Base-by-base conservation (phyloP, 768 basidiomycete genomes). In the Macrolepiota fuliginosa region DNA sequence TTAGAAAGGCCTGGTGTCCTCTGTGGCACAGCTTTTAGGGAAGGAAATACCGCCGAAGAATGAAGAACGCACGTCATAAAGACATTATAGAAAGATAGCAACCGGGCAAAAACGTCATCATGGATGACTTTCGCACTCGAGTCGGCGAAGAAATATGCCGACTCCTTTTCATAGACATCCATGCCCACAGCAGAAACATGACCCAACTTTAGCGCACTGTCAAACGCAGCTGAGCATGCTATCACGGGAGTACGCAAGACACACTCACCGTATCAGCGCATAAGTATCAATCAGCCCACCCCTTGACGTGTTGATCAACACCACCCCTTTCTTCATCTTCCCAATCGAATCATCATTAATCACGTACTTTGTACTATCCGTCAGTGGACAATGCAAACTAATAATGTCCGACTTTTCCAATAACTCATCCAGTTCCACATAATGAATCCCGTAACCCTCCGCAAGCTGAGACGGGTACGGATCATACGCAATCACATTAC, bases 51-150 rank as follows among this genome's bases (percentile, higher is more conserved):
- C 17, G 45, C 3, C 29, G 19, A 47, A 9, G 1, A 51, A 5
- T 3, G 19, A 52, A 36, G 39, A 24, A 63, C 68, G 58, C 58
- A 76, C 78, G 73, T 80, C 74, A 80, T 73, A 60, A 77, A 79
- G 35, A 80, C 79, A 61, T 79, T 80, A 66, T 79, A 78, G 65
- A 80, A 80, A 0, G 77, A 74, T 15, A 80, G 65, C n/a, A 80
- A 68, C n/a, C 79, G 74, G 22, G 76, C 76, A 61, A 80, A 79
- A 17, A 70, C 72, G 58, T 80, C 79, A 53, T 80, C 79, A n/a
- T 76, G 68, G 54, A 80, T 80, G 57, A 80, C 75, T 63, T 78
- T 77, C 2, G 72, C 63, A 56, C 77, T 79, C 1, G 76, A 79
- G 58, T 79, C 79, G 9, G 75, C 72, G 50, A 79, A 80, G 67